A percentile compares a stretch with the other conserved stretches of the same genome.
Evolutionary conservation across 805 yeast species (phyloP).

Genomic region (Sugiyamaella qingdaonensis): DNA sequence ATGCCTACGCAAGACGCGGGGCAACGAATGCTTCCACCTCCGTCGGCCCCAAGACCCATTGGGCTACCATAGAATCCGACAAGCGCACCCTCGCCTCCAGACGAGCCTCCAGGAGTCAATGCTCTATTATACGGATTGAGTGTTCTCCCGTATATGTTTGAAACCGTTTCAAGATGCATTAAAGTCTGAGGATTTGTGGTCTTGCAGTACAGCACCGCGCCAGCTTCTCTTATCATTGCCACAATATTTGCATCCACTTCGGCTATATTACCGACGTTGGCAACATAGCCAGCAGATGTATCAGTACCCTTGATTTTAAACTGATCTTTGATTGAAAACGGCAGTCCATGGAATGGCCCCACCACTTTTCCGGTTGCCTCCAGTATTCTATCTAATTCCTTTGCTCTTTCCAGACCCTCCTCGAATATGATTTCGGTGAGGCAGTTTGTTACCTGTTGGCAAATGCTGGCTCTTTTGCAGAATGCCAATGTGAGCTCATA

Average conservation of each 20-base stretch:
- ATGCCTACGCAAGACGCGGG: slow-evolving; percentile 53
- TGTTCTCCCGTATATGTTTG: slow-evolving; percentile 45
- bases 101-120: slow-evolving; percentile 51
- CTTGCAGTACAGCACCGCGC: slow-evolving; percentile 53
- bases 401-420: slow-evolving; percentile 55
- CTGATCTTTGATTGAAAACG: slow-evolving; percentile 60
- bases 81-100: slow-evolving; percentile 51
- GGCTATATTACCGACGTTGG: background rate
- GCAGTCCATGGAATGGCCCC: slow-evolving; percentile 62
- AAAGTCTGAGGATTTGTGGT: slow-evolving; percentile 54
- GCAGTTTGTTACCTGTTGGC: slow-evolving; percentile 48
- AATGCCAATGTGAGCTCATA: slow-evolving; percentile 49
- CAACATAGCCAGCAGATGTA: slow-evolving; percentile 47
- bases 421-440: slow-evolving; percentile 45
- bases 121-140: slow-evolving; percentile 42
- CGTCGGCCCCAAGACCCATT: slow-evolving; percentile 53
- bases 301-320: slow-evolving; percentile 46
- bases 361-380: slow-evolving; percentile 42
- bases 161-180: slow-evolving; percentile 43
- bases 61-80: slow-evolving; percentile 45
- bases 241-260: background rate
- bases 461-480: slow-evolving; percentile 54
- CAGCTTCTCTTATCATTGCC: slow-evolving; percentile 42
- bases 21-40: slow-evolving; percentile 53
- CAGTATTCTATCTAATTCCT: slow-evolving; percentile 49